Evolutionary conservation across 495 filamentous ascomycete species (phyloP).

Genomic region (Acidiella bohemica): DNA sequence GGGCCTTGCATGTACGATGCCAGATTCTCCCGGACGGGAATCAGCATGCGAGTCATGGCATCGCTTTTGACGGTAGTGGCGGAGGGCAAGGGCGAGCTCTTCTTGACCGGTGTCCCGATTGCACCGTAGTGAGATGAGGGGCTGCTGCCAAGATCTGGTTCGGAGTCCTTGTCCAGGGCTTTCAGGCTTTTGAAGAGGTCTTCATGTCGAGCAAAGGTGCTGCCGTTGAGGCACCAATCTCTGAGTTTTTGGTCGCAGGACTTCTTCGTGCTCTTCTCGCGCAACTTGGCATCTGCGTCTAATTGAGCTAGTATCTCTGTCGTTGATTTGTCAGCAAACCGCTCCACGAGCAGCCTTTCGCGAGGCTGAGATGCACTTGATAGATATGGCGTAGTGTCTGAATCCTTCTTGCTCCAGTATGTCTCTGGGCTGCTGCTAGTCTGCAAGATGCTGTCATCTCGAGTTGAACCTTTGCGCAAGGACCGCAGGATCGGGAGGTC

Average conservation of each 20-base stretch:
- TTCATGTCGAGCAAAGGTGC: slow-evolving; percentile 22
- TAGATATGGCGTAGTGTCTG: neutral
- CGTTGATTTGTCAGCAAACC: neutral
- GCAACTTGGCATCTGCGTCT: neutral
- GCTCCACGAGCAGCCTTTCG: neutral
- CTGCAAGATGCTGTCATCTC: slow-evolving; percentile 1
- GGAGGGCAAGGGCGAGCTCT: neutral
- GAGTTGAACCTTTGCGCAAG: neutral
- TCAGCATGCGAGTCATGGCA: slow-evolving; percentile 15
- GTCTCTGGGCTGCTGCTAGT: slow-evolving; percentile 11
- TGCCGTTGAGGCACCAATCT: slow-evolving; percentile 25
- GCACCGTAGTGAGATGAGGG: neutral
- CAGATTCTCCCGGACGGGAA: slow-evolving; percentile 19
- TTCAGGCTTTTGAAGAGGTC: slow-evolving; percentile 21
- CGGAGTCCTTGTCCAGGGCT: neutral
- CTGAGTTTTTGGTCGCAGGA: slow-evolving; percentile 15
- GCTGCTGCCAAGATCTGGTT: neutral
- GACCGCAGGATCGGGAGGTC: neutral
- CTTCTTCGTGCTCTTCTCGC: neutral
- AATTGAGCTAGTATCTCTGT: too few species aligned
- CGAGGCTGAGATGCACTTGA: neutral
- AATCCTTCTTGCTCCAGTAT: slow-evolving; percentile 1
- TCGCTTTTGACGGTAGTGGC: neutral
- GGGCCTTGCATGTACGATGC: slow-evolving; percentile 19
- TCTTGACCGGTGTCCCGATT: slow-evolving; percentile 2